Percentiles rank a stretch among this genome's conserved stretches.
phyloP scores from a whole-genome alignment of 495 filamentous ascomycete species.

The Penicillium daleae region DNA sequence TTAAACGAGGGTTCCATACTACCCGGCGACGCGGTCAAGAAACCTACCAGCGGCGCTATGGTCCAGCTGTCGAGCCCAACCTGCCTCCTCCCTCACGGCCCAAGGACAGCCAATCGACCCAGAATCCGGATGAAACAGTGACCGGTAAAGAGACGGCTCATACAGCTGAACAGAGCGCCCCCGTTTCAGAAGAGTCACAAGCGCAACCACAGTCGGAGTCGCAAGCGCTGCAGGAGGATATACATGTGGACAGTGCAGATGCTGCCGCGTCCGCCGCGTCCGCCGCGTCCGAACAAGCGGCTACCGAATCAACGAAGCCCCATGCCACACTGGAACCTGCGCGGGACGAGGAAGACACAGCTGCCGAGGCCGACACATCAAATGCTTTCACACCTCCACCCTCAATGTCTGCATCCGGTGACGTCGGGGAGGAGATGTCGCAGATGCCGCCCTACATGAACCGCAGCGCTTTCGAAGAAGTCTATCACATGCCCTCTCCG shows the following conservation, averaged over 20 bases:
- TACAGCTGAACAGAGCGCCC: constrained; percentile 16
- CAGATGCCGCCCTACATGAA: constrained; percentile 25
- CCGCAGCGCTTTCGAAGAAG: constrained; percentile 63
- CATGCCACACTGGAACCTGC: constrained; percentile 25
- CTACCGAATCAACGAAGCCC: constrained; percentile 23
- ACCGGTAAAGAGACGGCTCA: constrained; percentile 24
- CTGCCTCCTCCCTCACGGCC: constrained; percentile 41
- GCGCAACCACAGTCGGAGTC: constrained; percentile 5
- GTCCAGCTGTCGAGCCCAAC: constrained; percentile 52
- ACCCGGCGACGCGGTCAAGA: constrained; percentile 45
- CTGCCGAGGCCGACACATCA: constrained; percentile 17
- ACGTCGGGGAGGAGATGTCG: constrained; percentile 36
- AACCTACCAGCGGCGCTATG: constrained; percentile 54
- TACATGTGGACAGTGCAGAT: constrained; percentile 1
- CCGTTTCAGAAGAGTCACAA: constrained; percentile 18
- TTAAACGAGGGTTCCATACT: constrained; percentile 41
- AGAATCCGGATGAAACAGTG: constrained; percentile 26
- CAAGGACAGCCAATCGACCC: constrained; percentile 26
- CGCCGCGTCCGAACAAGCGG: constrained; percentile 13
- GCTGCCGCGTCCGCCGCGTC: constrained; percentile 11
- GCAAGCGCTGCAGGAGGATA: constrained; percentile 12
- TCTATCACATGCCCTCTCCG: constrained; percentile 63
- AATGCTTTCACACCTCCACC: constrained; percentile 21
- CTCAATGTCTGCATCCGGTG: constrained; percentile 30
- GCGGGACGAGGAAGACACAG: constrained; percentile 24